Evolutionary conservation across 306 rosid genomes (phyloP).

Genomic region (Prunus mira): DNA sequence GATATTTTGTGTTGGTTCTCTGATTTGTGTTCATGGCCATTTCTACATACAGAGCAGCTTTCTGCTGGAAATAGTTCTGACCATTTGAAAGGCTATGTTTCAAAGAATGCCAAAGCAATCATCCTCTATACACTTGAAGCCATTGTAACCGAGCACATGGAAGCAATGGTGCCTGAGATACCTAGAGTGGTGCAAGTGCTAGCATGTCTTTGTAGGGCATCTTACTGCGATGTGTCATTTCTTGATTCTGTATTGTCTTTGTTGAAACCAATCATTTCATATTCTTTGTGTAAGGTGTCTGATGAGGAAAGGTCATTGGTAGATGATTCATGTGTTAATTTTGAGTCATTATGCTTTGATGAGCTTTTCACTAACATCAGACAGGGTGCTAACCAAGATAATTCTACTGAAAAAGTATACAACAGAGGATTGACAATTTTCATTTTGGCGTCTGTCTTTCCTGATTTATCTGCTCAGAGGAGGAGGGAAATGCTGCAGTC

Average conservation of each 20-base stretch:
- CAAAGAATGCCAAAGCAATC: constrained; percentile 85
- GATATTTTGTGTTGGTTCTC: constrained; percentile 91
- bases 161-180: constrained; percentile 85
- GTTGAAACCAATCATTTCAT: constrained; percentile 83
- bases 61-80: constrained; percentile 38
- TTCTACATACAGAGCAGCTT: constrained; percentile 32
- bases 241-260: constrained; percentile 66
- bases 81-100: constrained; percentile 65
- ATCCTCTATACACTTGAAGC: constrained; percentile 79
- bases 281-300: constrained; percentile 63
- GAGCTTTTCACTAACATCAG: constrained; percentile 59
- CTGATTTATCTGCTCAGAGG: constrained; percentile 63
- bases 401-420: constrained; percentile 41
- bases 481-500: constrained; percentile 73
- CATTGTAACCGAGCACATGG: constrained; percentile 84
- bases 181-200: constrained; percentile 81
- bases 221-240: constrained; percentile 88
- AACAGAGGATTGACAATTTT: constrained; percentile 69
- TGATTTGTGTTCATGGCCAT: constrained; percentile 79
- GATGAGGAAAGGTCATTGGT: constrained; percentile 58
- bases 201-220: constrained; percentile 65
- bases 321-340: constrained; percentile 67
- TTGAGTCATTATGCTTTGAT: constrained; percentile 81
- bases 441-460: constrained; percentile 76
- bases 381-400: constrained; percentile 33